These are phyloP conservation scores for Vaccinium macrocarpon DNA, from an alignment of 148 eudicot species.

Conservation along the genomic window DNA sequence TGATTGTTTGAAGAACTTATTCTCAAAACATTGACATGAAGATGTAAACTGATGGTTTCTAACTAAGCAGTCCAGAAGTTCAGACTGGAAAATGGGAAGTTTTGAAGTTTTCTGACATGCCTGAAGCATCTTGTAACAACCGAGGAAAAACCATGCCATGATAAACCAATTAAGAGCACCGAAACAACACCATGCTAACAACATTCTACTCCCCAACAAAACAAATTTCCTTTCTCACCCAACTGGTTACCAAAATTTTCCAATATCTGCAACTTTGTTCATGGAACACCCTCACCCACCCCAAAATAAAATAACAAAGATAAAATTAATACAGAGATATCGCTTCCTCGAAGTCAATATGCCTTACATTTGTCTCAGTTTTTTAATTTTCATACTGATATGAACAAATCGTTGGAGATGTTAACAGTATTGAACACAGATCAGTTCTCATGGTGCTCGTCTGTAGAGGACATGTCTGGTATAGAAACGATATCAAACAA, in stretches of 20 bases:
- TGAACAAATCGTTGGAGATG: not conserved
- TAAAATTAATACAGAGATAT: not conserved
- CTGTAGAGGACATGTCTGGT: not conserved
- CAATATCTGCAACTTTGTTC: not conserved
- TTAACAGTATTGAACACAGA: not conserved
- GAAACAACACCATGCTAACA: not conserved
- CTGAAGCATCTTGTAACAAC: not conserved
- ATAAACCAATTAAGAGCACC: not conserved
- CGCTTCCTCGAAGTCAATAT: not conserved
- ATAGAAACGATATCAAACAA: not conserved
- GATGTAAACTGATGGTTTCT: not conserved
- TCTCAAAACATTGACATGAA: not conserved
- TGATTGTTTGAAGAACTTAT: not conserved
- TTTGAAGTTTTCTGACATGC: not conserved
- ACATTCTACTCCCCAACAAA: not conserved
- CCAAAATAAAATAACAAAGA: too few species aligned
- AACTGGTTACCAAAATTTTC: not conserved
- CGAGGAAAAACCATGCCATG: not conserved
- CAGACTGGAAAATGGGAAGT: not conserved
- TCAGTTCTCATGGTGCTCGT: not conserved
- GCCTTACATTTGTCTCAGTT: not conserved
- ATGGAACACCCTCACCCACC: too few species aligned
- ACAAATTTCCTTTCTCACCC: not conserved
- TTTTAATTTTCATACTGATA: not conserved
- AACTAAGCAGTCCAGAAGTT: not conserved